Conservation (phyloP, 805 yeast species). For the Jamesozyma jinghongensis region DNA sequence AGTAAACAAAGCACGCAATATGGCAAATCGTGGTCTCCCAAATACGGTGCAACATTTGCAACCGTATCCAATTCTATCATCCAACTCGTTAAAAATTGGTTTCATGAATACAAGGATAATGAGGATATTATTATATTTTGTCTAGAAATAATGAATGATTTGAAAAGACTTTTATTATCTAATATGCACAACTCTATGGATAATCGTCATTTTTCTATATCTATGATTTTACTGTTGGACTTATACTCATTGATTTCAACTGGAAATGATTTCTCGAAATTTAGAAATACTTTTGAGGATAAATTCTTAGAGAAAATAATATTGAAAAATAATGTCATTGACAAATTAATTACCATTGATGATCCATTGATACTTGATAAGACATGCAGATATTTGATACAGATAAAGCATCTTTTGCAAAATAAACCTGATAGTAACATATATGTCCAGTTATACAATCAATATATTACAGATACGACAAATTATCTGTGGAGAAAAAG, state of each 20-base stretch:
- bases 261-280: not conserved
- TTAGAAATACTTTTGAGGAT: not conserved
- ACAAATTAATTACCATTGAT: slow-evolving; percentile 14
- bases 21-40: not conserved
- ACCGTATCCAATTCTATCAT: slow-evolving; percentile 8
- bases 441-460: slow-evolving; percentile 18
- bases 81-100: slow-evolving; percentile 12
- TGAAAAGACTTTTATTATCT: slow-evolving; percentile 10
- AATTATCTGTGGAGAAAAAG: slow-evolving; percentile 28
- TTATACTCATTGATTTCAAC: slow-evolving; percentile 3
- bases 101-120: slow-evolving; percentile 1
- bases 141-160: slow-evolving; percentile 10
- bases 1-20: slow-evolving; percentile 2
- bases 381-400: slow-evolving; percentile 18
- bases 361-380: slow-evolving; percentile 19
- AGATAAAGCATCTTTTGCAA: slow-evolving; percentile 9
- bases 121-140: slow-evolving; percentile 1
- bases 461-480: slow-evolving; percentile 21
- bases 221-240: slow-evolving; percentile 7
- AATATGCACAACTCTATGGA: slow-evolving; percentile 8
- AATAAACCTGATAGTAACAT: slow-evolving; percentile 9
- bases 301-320: slow-evolving; percentile 9
- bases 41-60: slow-evolving; percentile 5
- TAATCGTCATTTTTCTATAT: slow-evolving; percentile 10
- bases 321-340: slow-evolving; percentile 10